Conservation (phyloP, 805 yeast genomes). For the Starmerella vitae region DNA sequence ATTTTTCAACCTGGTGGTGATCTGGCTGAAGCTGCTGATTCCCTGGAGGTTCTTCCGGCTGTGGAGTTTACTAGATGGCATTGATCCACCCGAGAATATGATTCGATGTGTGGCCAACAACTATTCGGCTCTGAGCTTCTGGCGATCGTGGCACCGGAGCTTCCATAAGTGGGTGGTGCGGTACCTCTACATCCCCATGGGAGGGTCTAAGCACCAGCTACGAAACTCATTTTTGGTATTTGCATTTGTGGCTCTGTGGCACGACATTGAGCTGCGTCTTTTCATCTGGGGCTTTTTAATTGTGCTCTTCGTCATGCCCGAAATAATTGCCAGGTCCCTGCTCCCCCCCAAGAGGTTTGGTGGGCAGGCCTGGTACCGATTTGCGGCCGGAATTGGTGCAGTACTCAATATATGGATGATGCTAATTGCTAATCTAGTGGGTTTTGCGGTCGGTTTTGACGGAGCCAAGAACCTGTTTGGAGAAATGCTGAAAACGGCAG, state of each 20-base stretch:
- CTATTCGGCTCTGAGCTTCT: conserved; percentile 83
- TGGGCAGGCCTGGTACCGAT: conserved; percentile 56
- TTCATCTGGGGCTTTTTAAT: conserved; percentile 94
- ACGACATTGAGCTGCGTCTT: conserved; percentile 78
- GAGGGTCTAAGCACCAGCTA: conserved; percentile 62
- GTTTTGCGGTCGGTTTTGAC: conserved; percentile 84
- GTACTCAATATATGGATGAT: conserved; percentile 89
- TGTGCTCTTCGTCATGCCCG: conserved; percentile 79
- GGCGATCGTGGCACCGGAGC: conserved; percentile 98
- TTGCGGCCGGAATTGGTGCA: conserved; percentile 74
- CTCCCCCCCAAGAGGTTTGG: conserved; percentile 30
- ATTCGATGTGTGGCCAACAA: conserved; percentile 90
- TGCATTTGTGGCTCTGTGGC: conserved; percentile 96
- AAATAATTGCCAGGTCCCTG: conserved; percentile 44
- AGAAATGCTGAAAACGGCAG: conserved; percentile 58
- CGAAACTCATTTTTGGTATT: conserved; percentile 73
- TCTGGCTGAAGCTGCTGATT: conserved; percentile 82
- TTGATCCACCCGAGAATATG: conserved; percentile 97
- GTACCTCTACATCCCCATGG: conserved; percentile 82
- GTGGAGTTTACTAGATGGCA: conserved; percentile 85
- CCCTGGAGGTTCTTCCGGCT: conserved; percentile 94
- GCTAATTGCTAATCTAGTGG: conserved; percentile 93
- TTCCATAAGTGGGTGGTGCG: conserved; percentile 81
- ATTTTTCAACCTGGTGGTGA: conserved; percentile 71
- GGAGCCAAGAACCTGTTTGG: conserved; percentile 55